Base-by-base conservation (phyloP, 2,329 filamentous ascomycete species). In the Neobulgaria alba region DNA sequence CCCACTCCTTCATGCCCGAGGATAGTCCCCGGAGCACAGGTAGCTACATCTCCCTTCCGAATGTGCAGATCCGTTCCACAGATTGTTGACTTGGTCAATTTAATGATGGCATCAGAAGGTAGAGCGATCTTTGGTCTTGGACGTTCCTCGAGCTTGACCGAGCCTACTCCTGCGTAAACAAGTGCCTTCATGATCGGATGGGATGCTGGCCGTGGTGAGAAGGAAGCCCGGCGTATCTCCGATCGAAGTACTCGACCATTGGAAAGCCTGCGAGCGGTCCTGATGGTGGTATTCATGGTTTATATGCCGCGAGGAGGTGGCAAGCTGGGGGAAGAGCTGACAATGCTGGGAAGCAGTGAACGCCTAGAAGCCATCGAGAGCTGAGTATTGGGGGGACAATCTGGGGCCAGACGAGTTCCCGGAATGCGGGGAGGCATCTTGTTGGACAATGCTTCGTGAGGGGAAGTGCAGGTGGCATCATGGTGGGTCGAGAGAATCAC, bases 121-220 rank as follows among this genome's bases (percentile, higher is more conserved):
- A 52, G 48, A 14, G 55, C 42, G n/a, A 73, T 49, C 14, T 49
- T 53, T 3, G 70, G 71, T 7, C 61, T 56, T 0, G 68, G 64
- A 1, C 59, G 60, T 1, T 71, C 63, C 42, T 72, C 65, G 10
- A 92, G 68, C 54, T 82, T 64, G 34, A 93, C 84, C 20, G 69
- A 75, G 54, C 87, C 84, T 66, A 89, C 88, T 42, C 82, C 82
- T 62, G 81, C 77, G 85, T 86, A 94, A 1, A 75, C 74, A 12
- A 92, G 64, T 0, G 86, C 87, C 60, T 85, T 82, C 82, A 94
- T 90, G 23, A 26, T 26, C 7, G 23, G 23, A 26, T 26, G 7
- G 7, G 23, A 12, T 7, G 23, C 12, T 12, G 12, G 23, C 7
- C 12, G 23, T 8, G 52, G 58, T 16, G 41, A 40, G 20, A 45